Percentiles rank a stretch among this genome's conserved stretches.
These are phyloP conservation scores for Quercus suber DNA, from an alignment of 306 rosid genomes.

Conservation along the genomic window DNA sequence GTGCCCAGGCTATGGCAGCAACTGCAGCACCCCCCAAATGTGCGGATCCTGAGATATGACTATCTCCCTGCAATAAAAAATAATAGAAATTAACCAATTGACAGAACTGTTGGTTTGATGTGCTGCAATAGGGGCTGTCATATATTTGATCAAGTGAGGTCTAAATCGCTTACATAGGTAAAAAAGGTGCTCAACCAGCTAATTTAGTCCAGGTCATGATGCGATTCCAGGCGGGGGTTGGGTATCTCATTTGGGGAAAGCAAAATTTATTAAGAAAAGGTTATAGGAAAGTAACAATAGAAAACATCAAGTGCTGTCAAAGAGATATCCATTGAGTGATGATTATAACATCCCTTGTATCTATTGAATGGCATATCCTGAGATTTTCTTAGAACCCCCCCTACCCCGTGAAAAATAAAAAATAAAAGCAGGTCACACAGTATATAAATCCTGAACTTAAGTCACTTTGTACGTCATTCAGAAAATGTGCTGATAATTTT, in stretches of 20 bases:
- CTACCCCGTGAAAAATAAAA: neutral
- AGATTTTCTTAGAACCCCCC: neutral
- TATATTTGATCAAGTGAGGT: neutral
- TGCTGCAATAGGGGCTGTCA: neutral
- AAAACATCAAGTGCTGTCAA: neutral
- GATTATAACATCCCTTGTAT: neutral
- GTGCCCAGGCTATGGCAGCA: slow-evolving; percentile 82
- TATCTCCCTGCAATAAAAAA: slow-evolving; percentile 55
- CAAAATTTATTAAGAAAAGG: neutral
- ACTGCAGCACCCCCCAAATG: slow-evolving; percentile 91
- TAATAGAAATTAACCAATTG: neutral
- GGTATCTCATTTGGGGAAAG: neutral
- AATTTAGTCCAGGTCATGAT: neutral
- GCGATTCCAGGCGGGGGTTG: neutral
- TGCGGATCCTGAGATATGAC: slow-evolving; percentile 64
- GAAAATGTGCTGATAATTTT: slow-evolving; percentile 7
- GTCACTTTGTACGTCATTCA: slow-evolving; percentile 3
- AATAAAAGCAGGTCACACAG: neutral
- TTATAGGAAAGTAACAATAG: neutral
- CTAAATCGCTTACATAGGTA: neutral
- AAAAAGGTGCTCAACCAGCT: neutral
- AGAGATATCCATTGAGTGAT: neutral
- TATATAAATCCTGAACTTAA: neutral
- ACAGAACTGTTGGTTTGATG: neutral
- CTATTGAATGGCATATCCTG: neutral